Evolutionary conservation across 2,329 filamentous ascomycete species (phyloP), one percentile per base, ranked within the genome.

Genomic region (Pyrenochaeta sp.): DNA sequence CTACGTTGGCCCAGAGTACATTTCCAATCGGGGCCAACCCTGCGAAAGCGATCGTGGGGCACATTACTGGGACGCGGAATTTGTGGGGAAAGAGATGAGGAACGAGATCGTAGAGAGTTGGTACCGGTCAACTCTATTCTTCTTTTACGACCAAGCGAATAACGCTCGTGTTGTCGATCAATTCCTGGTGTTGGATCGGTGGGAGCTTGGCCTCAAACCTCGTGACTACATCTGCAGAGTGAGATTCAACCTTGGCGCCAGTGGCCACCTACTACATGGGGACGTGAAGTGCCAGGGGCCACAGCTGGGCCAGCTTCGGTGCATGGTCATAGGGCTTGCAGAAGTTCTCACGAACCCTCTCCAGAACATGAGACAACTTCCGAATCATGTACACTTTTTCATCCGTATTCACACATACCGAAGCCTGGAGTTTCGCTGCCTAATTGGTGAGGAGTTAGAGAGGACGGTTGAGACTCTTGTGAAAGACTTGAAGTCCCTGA

Each of bases 51-150:
- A 41, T 17, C 12, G 20, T 1, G 42, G 30, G 3, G 30, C 42
- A 14, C 15, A 30, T 6, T 49, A 36, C 14, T 18, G 15, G 33
- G 10, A 46, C 29, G 4, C 9, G 2, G 37, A 49, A 7, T 55
- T 39, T 15, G 51, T 58, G 1, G 51, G 51, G 15, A 20, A 29
- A 7, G 36, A 30, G 1, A 45, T 50, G 45, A 27, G 15, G 9
- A 23, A 15, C 7, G 56, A 55, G 15, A 9, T 58, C 1, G 35
- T 49, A 1, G 48, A 58, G 27, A 55, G 35, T 27, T 58, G 43
- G 47, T 58, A 58, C 30, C 50, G 55, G 7, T 45, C 39, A 12
- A 51, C 49, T 4, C 12, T 48, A 2, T 57, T 58, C 40, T 49
- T 49, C 39, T 47, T 56, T 30, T 53, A 52, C 31, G 45, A 56